These are phyloP conservation scores for Lyophyllum shimeji DNA, from an alignment of 768 basidiomycete genomes.

Conservation along the genomic window DNA sequence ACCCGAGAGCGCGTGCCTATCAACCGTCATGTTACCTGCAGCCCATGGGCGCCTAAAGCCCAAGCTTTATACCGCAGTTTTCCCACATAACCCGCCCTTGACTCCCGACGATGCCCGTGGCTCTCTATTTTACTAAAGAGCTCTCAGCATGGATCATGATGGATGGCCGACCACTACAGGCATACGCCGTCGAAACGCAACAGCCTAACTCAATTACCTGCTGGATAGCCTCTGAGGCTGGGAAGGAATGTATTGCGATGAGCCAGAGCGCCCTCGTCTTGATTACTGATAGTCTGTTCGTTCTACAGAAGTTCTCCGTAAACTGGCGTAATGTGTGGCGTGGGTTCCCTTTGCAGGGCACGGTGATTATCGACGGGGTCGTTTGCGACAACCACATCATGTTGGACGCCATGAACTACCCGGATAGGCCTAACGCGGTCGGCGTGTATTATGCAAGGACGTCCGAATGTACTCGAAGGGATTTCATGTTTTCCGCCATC, in stretches of 20 bases:
- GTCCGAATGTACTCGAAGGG: constrained; percentile 5
- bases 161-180: neutral
- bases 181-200: neutral
- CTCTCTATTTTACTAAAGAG: neutral
- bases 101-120: neutral
- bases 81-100: neutral
- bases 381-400: constrained; percentile 27
- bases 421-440: constrained; percentile 21
- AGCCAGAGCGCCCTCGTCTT: neutral
- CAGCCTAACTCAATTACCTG: constrained; percentile 16
- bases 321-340: constrained; percentile 26
- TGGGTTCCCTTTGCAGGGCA: constrained; percentile 20
- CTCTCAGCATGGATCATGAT: constrained; percentile 10
- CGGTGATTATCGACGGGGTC: constrained; percentile 23
- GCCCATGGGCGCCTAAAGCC: neutral
- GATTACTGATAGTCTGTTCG: neutral
- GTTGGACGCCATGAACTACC: constrained; percentile 21
- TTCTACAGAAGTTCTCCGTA: constrained; percentile 23
- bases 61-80: neutral
- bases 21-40: neutral
- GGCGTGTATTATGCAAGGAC: constrained; percentile 15
- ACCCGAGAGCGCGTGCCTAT: neutral
- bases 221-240: constrained; percentile 23
- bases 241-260: constrained; percentile 16
- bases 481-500: constrained; percentile 12